Evolutionary conservation across 441 rosid genomes (phyloP), one percentile per base, ranked within the genome.

Genomic region (Eutrema salsugineum): DNA sequence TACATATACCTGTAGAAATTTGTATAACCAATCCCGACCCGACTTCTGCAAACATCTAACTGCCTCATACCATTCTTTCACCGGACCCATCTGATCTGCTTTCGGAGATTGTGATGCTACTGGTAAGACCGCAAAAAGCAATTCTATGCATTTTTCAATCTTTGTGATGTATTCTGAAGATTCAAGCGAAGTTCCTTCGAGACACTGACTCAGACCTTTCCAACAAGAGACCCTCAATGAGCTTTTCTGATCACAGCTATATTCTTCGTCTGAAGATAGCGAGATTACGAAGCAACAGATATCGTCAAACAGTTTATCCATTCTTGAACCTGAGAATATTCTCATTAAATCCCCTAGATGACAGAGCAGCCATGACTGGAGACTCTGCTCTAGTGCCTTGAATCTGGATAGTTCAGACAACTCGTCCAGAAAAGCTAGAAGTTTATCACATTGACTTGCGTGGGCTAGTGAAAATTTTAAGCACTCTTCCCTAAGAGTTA

Each of bases 301-400:
- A 69, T 94, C 97, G 66, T 80, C 79, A 49, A 94, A 84, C 73
- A 90, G 63, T 79, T 90, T 91, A 79, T 87, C 86, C 64, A 87
- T 77, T 82, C 97, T 83, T 63, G 97, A 94, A 68, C 81, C 85
- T 7, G 99, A 88, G 82, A 91, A 91, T 58, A 87, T 46, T 81
- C 86, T 90, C 71, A 82, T 64, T 68, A 91, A 81, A 79, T 83
- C 81, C 5, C 85, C 85, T 68, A 94, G 76, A 81, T 82, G 91
- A 66, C 57, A 35, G 59, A 94, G 90, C 67, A 94, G 70, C 78
- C 84, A 84, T 30, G 83, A 83, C 72, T 88, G 94, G 59, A 91
- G 85, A 76, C 78, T 84, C 55, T 77, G 68, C 81, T 90, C 89
- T 63, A 90, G 84, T 58, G 80, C 78, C 77, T 83, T 83, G 80